Base-by-base conservation (phyloP, 768 basidiomycete species). In the Sarcomyxa edulis region DNA sequence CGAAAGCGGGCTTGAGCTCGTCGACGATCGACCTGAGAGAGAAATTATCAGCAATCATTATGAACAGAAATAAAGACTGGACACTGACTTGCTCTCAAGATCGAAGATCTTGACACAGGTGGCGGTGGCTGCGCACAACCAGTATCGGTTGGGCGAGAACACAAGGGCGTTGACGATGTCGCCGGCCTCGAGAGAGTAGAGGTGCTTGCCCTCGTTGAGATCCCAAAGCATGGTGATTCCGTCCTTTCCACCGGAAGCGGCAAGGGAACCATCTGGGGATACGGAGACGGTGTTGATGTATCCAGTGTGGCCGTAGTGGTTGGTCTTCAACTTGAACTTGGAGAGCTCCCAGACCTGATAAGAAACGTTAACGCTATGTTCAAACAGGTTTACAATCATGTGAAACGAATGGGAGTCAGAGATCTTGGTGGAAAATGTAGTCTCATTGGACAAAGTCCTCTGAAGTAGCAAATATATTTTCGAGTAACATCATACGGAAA, bases 201-300 rank as follows among this genome's bases (percentile, higher is more conserved):
- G 83, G 77, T 98, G 96, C 74, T 97, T 98, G 76, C 93, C 94
- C 76, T 98, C 96, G 71, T 97, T 98, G 56, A 99, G 72, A 64
- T 99, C 96, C 96, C 96, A 99, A 48, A 97, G 85, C 94, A 97
- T 97, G 62, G 94, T 96, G 67, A 97, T 95, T 46, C 94, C 94
- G 64, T 99, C 96, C 71, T 98, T 98, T 56, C 96, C 96, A 59
- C 96, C 96, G 34, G 96, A 98, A 33, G 96, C 96, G 52, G 95
- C 94, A 56, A 99, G 81, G 18, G 96, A 99, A 48, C 96, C 96
- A 59, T 99, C 96, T 37, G 96, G 96, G 25, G 96, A 99, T 44
- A 99, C 94, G 44, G 96, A 93, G 58, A 99, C 69, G 53, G 95
- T 93, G 76, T 93, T 97, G 68, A 99, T 93, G 76, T 97, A 98